phyloP scores from a whole-genome alignment of 2,329 filamentous ascomycete genomes.

The Cylindrodendrum hubeiense region DNA sequence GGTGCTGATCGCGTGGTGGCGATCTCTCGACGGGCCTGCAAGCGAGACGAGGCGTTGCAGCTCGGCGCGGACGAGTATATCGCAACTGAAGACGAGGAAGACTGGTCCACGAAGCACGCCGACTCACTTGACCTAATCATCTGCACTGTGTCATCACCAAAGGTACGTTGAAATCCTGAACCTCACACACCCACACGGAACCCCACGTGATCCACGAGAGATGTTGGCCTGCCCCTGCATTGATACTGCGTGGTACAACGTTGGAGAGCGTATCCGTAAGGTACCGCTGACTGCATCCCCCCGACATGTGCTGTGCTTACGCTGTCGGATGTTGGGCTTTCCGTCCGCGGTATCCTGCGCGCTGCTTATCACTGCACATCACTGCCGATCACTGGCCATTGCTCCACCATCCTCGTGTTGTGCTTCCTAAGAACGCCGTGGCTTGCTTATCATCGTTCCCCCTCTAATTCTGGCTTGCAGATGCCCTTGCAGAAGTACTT shows the following conservation, averaged over 20 bases:
- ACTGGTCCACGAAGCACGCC: constrained; percentile 64
- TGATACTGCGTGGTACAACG: too few species aligned
- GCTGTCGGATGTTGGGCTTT: not conserved
- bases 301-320: not conserved
- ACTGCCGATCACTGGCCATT: not conserved
- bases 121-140: constrained; percentile 79
- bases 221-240: constrained; percentile 3
- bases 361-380: too few species aligned
- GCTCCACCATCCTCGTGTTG: not conserved
- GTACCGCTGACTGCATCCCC: not conserved
- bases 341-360: too few species aligned
- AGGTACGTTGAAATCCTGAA: constrained; percentile 22
- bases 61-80: constrained; percentile 70
- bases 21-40: constrained; percentile 66
- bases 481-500: constrained; percentile 38
- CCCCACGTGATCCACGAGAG: not conserved
- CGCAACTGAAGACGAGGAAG: constrained; percentile 62
- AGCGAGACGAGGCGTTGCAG: constrained; percentile 65
- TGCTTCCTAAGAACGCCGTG: not conserved
- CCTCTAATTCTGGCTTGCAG: constrained; percentile 19
- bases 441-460: not conserved
- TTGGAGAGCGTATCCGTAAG: too few species aligned
- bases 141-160: constrained; percentile 73
- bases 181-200: not conserved
- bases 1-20: constrained; percentile 67